Conservation (phyloP, 495 filamentous ascomycete genomes). For the Trichoderma asperelloides region DNA sequence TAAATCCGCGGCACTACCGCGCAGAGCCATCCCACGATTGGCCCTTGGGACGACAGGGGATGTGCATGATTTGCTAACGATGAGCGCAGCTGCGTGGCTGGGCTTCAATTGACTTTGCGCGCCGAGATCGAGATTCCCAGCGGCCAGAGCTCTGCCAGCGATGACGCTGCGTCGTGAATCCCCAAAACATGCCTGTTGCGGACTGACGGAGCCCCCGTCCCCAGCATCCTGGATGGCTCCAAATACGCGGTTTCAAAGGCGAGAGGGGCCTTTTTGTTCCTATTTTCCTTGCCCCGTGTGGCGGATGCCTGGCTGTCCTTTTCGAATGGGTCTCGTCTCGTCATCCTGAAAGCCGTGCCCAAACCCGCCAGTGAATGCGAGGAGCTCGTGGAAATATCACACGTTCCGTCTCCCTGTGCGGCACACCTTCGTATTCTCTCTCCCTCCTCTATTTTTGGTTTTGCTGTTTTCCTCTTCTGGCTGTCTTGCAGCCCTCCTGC, state of each 20-base stretch:
- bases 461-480: not conserved
- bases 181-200: not conserved
- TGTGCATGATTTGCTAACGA: not conserved
- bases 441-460: not conserved
- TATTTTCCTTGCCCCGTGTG: not conserved
- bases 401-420: not conserved
- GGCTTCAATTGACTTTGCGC: conserved; percentile 1
- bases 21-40: not conserved
- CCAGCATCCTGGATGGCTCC: not conserved
- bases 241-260: conserved; percentile 2
- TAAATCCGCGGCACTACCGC: not conserved
- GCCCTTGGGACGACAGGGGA: not conserved
- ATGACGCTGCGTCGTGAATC: conserved; percentile 1
- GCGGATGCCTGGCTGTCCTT: not conserved
- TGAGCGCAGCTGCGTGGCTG: not conserved
- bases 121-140: not conserved
- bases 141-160: not conserved
- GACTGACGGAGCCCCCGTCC: not conserved
- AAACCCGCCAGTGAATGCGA: not conserved
- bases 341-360: not conserved
- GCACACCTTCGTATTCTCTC: conserved; percentile 5
- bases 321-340: not conserved
- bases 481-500: not conserved
- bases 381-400: conserved; percentile 3
- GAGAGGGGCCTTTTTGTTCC: not conserved